Percentiles rank a stretch among this genome's conserved stretches.
These are phyloP conservation scores for Anthostomella pinea DNA, from an alignment of 2,329 filamentous ascomycete genomes.

Conservation along the genomic window DNA sequence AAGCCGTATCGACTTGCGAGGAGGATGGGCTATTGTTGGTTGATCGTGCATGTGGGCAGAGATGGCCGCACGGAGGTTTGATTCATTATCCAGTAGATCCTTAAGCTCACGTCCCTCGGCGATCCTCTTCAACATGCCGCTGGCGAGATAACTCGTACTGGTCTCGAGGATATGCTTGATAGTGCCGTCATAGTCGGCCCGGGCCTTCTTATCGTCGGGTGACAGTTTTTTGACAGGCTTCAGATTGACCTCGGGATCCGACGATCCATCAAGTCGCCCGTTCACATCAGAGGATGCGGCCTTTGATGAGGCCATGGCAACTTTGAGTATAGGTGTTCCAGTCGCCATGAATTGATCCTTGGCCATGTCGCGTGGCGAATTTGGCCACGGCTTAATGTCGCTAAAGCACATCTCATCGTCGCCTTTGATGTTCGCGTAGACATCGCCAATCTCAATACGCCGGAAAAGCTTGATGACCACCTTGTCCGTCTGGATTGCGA, in stretches of 20 bases:
- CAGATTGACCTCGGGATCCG: too few relatives aligned
- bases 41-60: slow-evolving; percentile 45
- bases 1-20: slow-evolving; percentile 44
- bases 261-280: too few relatives aligned
- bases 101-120: slow-evolving; percentile 32
- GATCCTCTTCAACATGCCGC: slow-evolving; percentile 27
- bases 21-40: slow-evolving; percentile 50
- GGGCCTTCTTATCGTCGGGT: slow-evolving; percentile 25
- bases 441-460: slow-evolving; percentile 48
- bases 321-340: slow-evolving; percentile 2
- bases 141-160: slow-evolving; percentile 36
- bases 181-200: slow-evolving; percentile 36
- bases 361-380: neutral
- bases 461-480: slow-evolving; percentile 47
- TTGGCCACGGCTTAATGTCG: slow-evolving; percentile 8
- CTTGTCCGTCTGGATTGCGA: slow-evolving; percentile 49
- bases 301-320: neutral
- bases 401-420: slow-evolving; percentile 51
- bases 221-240: slow-evolving; percentile 5
- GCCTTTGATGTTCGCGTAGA: slow-evolving; percentile 53
- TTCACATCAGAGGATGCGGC: slow-evolving; percentile 1
- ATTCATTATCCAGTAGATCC: slow-evolving; percentile 36
- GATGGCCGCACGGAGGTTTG: slow-evolving; percentile 47
- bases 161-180: slow-evolving; percentile 38
- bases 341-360: neutral